Conservation (phyloP, 345 rosid genomes). For the Firmiana major region DNA sequence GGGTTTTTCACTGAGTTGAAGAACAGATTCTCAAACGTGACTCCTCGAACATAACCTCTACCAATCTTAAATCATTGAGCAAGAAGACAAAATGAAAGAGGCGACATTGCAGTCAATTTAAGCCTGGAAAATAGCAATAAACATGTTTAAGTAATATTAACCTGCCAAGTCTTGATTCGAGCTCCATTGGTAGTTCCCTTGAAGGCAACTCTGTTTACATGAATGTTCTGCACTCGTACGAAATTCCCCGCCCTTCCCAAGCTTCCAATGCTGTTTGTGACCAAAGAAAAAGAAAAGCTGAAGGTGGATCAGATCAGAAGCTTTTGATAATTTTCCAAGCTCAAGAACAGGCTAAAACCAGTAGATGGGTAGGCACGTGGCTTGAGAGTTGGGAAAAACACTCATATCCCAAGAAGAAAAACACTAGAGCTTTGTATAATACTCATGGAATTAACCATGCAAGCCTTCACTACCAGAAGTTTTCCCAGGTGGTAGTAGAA, state of each 20-base stretch:
- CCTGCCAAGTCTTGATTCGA: slow-evolving; percentile 50
- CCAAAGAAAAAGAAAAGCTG: no score
- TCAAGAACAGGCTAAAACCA: no score
- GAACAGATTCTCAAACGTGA: slow-evolving; percentile 23
- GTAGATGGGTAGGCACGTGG: no score
- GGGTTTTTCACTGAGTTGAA: slow-evolving; percentile 31
- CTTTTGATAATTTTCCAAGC: no score
- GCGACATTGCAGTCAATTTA: not conserved
- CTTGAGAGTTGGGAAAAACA: no score
- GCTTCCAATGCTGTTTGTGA: slow-evolving; percentile 34
- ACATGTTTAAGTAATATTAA: not conserved
- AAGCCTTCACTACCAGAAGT: not conserved
- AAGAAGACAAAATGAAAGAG: not conserved
- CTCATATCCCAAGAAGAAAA: no score
- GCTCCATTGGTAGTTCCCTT: slow-evolving; percentile 35
- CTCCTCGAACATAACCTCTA: slow-evolving; percentile 26
- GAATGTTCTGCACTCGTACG: slow-evolving; percentile 32
- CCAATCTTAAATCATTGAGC: slow-evolving; percentile 23
- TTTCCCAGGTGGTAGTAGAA: not conserved
- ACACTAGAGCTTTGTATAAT: no score
- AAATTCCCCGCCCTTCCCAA: slow-evolving; percentile 35
- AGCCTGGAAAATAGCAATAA: not conserved
- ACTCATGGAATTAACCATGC: not conserved
- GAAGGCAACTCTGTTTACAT: slow-evolving; percentile 23
- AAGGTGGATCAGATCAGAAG: no score